Evolutionary conservation across 176 grass and related monocot genomes (phyloP), one percentile per base, ranked within the genome.

Genomic region (Dendrocalamus sinicus): DNA sequence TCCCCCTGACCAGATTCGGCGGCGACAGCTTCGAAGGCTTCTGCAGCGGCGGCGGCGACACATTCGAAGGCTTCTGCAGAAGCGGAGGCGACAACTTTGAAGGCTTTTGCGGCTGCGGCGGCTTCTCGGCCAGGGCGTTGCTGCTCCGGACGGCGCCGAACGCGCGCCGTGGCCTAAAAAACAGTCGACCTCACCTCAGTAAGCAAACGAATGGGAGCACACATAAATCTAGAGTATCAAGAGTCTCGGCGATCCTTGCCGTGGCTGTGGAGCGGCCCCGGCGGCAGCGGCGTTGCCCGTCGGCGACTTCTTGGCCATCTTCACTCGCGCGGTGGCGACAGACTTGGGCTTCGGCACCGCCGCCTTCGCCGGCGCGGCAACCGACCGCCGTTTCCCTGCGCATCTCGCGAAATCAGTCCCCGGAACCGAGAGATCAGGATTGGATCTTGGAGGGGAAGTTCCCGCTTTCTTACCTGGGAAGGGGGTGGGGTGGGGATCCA

Each of bases 101-200:
- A 53, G 83, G 66, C 64, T 92, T 97, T 53, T 52, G 40, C n/a
- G 66, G 80, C 44, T 50, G 89, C 3, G 68, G 68, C 54, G 77
- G 72, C 79, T 97, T 97, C 62, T 88, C 90, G 0, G 52, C 75
- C n/a, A 76, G 84, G 43, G 79, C 72, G 17, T 97, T 97, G 53
- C 73, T 83, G 84, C 72, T 94, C 30, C 86, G 84, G 65, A 58
- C 78, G 51, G 84, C 78, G 23, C 95, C 92, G 77, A 97, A 97
- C 23, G 73, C 81, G 59, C 90, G 92, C 66, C 84, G 91, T 30
- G 75, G 35, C 78, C 90, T 94, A 48, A 71, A 57, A 73, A 68
- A 14, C 13, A 54, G 52, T 47, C 4, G 13, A 67, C 48, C 37
- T 65, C 39, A 65, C 16, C 20, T 73, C 39, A 73, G 81, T 19